phyloP scores from a whole-genome alignment of 2,329 filamentous ascomycete species.

The Alternaria incomplexa region DNA sequence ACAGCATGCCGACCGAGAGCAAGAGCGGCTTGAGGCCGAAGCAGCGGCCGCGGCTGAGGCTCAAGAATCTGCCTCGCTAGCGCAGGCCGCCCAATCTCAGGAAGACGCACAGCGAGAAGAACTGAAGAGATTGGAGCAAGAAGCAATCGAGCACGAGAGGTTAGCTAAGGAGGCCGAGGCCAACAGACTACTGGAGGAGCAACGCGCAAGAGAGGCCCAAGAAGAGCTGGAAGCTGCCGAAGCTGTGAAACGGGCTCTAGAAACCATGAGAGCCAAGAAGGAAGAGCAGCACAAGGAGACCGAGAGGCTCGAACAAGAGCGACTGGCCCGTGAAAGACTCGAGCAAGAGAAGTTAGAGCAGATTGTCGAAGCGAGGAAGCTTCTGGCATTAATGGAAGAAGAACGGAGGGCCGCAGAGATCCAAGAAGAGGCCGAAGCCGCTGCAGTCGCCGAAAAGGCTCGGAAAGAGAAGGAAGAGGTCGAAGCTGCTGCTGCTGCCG shows the following conservation, averaged over 20 bases:
- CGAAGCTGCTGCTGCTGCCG: neutral
- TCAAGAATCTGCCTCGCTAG: neutral
- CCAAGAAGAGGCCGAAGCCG: constrained; percentile 8
- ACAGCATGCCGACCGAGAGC: neutral
- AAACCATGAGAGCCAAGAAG: neutral
- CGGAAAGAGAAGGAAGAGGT: constrained; percentile 7
- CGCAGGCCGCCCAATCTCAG: neutral
- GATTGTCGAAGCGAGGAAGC: constrained; percentile 9
- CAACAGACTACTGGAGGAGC: neutral
- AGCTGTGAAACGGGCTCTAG: constrained; percentile 1
- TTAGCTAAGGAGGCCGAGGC: constrained; percentile 8
- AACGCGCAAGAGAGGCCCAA: neutral
- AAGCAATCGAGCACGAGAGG: constrained; percentile 6
- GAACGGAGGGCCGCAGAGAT: constrained; percentile 4
- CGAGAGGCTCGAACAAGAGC: constrained; percentile 4
- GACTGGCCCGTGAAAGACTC: constrained; percentile 1
- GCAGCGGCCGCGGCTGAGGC: neutral
- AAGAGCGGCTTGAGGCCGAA: constrained; percentile 3
- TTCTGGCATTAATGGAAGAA: constrained; percentile 10
- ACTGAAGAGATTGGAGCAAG: constrained; percentile 7
- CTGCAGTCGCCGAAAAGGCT: constrained; percentile 6
- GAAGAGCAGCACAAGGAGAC: neutral
- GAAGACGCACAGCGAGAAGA: neutral
- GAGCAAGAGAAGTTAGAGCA: constrained; percentile 15
- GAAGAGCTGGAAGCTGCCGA: constrained; percentile 4